These are phyloP conservation scores for Pseudomonodictys pantanalensis DNA, from an alignment of 495 filamentous ascomycete genomes.

Conservation along the genomic window DNA sequence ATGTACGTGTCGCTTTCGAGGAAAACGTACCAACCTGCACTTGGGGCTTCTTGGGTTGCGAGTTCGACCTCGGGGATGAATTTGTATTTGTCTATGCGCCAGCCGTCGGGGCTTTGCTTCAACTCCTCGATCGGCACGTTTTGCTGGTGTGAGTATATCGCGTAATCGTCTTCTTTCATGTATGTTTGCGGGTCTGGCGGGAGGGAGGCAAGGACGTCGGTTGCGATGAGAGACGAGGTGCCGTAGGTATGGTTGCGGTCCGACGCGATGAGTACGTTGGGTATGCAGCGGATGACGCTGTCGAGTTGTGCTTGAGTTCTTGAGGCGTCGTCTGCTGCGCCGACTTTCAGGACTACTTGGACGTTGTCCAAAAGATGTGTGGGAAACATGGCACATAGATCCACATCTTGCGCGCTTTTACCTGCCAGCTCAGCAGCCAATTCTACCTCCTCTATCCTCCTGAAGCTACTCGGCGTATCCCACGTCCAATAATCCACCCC, in stretches of 20 bases:
- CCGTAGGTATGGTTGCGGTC: constrained; percentile 9
- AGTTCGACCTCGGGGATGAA: constrained; percentile 61
- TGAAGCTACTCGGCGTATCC: constrained; percentile 3
- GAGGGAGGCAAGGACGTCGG: constrained; percentile 4
- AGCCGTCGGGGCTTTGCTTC: constrained; percentile 26
- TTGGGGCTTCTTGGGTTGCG: constrained; percentile 48
- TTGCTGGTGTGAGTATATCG: constrained; percentile 1
- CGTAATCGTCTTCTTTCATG: constrained; percentile 3
- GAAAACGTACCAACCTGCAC: constrained; percentile 63
- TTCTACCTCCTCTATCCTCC: not conserved
- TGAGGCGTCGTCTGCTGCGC: not conserved
- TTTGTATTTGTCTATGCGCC: constrained; percentile 67
- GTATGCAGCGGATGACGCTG: constrained; percentile 11
- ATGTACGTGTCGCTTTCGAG: constrained; percentile 65
- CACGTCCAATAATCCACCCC: constrained; percentile 10
- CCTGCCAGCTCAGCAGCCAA: too few species aligned
- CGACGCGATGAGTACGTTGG: constrained; percentile 9
- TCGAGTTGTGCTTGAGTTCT: constrained; percentile 7
- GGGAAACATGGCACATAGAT: constrained; percentile 2
- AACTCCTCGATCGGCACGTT: not conserved
- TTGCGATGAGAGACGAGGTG: not conserved
- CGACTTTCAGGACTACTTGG: constrained; percentile 8
- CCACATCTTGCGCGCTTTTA: not conserved
- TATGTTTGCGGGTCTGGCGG: constrained; percentile 8
- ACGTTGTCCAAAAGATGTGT: not conserved